These are phyloP conservation scores for Ophiocordyceps camponoti-leonardi DNA, from an alignment of 2,329 filamentous ascomycete genomes.

Conservation along the genomic window DNA sequence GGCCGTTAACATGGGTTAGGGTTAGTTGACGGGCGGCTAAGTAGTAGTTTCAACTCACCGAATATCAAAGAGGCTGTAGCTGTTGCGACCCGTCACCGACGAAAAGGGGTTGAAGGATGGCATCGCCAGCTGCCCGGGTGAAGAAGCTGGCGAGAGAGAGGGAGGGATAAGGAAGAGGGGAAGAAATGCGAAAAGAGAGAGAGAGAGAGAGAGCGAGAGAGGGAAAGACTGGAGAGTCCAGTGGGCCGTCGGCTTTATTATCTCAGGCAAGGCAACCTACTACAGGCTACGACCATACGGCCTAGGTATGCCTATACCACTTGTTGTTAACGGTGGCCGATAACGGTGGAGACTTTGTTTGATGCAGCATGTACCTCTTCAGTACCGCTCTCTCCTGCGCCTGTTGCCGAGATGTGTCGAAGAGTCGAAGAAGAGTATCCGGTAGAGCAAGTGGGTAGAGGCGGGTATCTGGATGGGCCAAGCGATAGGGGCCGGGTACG, in stretches of 20 bases:
- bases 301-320: neutral
- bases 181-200: no score
- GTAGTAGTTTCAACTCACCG: constrained; percentile 23
- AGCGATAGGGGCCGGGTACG: neutral
- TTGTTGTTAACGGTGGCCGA: neutral
- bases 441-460: no score
- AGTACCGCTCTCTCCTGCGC: no score
- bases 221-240: neutral
- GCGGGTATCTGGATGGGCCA: neutral
- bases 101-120: constrained; percentile 39
- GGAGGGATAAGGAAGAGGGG: no score
- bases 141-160: neutral
- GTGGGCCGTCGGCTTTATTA: neutral
- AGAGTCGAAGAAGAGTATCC: no score
- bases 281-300: neutral
- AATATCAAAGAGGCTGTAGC: constrained; percentile 39
- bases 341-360: neutral
- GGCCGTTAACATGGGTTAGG: neutral
- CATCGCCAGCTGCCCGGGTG: constrained; percentile 17
- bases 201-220: neutral
- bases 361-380: no score
- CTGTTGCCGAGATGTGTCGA: no score
- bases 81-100: constrained; percentile 30
- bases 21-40: neutral
- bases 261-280: neutral